These are phyloP conservation scores for Malus domestica DNA, from an alignment of 306 rosid genomes.

Conservation along the genomic window ASM211411v1 NC_041794.1:36686001-36686500, in stretches of 20 bases:
- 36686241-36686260: slow-evolving; percentile 24
- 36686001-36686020: slow-evolving; percentile 63
- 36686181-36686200: slow-evolving; percentile 66
- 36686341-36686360: slow-evolving; percentile 34
- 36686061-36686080: slow-evolving; percentile 62
- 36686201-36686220: slow-evolving; percentile 52
- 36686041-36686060: slow-evolving; percentile 63
- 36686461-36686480: slow-evolving; percentile 36
- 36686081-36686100: slow-evolving; percentile 46
- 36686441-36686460: slow-evolving; percentile 47
- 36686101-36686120: slow-evolving; percentile 50
- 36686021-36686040: slow-evolving; percentile 91
- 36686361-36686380: slow-evolving; percentile 41
- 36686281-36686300: slow-evolving; percentile 37
- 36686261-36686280: slow-evolving; percentile 34
- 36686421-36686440: slow-evolving; percentile 30
- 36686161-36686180: slow-evolving; percentile 59
- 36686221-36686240: slow-evolving; percentile 41
- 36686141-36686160: slow-evolving; percentile 54
- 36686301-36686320: slow-evolving; percentile 32
- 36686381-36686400: slow-evolving; percentile 67
- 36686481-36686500: slow-evolving; percentile 47
- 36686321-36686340: slow-evolving; percentile 33
- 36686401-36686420: slow-evolving; percentile 36
- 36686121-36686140: slow-evolving; percentile 52